Evolutionary conservation across 768 basidiomycete species (phyloP), one percentile per base, ranked within the genome.

Genomic region (Stropharia rugosoannulata): DNA sequence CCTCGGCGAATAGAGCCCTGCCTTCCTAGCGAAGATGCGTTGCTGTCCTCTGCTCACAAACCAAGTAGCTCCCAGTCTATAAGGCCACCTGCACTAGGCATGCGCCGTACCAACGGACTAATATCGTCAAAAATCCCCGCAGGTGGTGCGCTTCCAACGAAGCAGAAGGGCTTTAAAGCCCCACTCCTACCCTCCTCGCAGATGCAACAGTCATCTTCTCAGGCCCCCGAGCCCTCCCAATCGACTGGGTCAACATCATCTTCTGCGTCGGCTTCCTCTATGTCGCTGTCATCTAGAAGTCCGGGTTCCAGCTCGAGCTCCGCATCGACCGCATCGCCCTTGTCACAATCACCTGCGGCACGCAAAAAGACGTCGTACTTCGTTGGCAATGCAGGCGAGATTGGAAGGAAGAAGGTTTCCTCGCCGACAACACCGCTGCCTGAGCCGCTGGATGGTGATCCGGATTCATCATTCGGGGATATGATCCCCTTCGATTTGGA

Each of bases 81-180:
- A 6, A 68, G 68, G 10, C 73, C 71, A 0, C 75, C 73, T 5
- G 56, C 57, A 18, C 64, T 77, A 12, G 75, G 75, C 39, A 77
- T 77, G 75, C 71, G 74, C n/a, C 68, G 75, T 13, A 66, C 66
- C 1, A 64, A 65, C 49, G 68, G 69, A 1, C 55, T 59, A 7
- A 60, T 69, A 10, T 45, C 58, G 4, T n/a, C 40, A 8, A 35
- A 44, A 2, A 41, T 56, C 5, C 22, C 52, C 7, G 27, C 59
- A 2, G 57, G 61, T 11, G 57, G 59, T 3, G 41, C 50, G 4
- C 62, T 75, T 13, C 70, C 73, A 1, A 66, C 60, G 10, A 67
- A 62, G 52, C 73, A 68, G 50, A 74, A 71, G 51, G 63, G 60
- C 5, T 76, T 77, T 66, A 75, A 68, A 43, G 70, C 75, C 6